Percentiles rank a stretch among this genome's conserved stretches.
These are phyloP conservation scores for Cytospora paraplurivora DNA, from an alignment of 2,329 filamentous ascomycete species.

Conservation along the genomic window DNA sequence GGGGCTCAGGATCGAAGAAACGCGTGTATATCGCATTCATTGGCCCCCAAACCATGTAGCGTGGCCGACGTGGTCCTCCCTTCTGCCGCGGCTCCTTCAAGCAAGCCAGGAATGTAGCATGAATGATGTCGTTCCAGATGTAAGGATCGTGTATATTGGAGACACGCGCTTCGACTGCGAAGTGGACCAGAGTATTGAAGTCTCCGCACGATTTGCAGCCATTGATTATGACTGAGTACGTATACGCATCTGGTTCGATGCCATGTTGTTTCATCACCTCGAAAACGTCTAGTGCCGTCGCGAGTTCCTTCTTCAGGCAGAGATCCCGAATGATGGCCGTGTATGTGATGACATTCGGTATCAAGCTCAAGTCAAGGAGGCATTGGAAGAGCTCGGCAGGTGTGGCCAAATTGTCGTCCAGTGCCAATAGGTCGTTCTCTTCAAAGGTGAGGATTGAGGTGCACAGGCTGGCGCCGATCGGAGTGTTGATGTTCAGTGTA, in stretches of 20 bases:
- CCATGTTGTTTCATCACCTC: conserved; percentile 61
- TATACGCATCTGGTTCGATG: conserved; percentile 64
- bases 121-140: conserved; percentile 55
- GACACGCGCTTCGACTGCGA: conserved; percentile 55
- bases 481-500: conserved; percentile 49
- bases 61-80: conserved; percentile 26
- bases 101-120: conserved; percentile 51
- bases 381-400: conserved; percentile 56
- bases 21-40: conserved; percentile 54
- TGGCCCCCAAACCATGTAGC: conserved; percentile 42
- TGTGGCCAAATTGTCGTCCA: conserved; percentile 42
- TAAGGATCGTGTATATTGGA: conserved; percentile 50
- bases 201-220: conserved; percentile 65
- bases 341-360: conserved; percentile 63
- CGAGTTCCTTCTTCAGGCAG: conserved; percentile 62
- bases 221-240: conserved; percentile 70
- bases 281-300: conserved; percentile 66
- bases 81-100: conserved; percentile 43
- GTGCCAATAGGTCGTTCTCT: conserved; percentile 34
- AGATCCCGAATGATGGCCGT: conserved; percentile 73
- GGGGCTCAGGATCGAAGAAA: conserved; percentile 49
- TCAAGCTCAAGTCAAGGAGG: conserved; percentile 62
- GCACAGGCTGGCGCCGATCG: conserved; percentile 55
- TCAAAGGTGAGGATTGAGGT: conserved; percentile 57
- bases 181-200: conserved; percentile 53